Percentiles rank a stretch among this genome's conserved stretches.
phyloP scores from a whole-genome alignment of 331 rosid genomes.

The Pyrus hybrid region DNA sequence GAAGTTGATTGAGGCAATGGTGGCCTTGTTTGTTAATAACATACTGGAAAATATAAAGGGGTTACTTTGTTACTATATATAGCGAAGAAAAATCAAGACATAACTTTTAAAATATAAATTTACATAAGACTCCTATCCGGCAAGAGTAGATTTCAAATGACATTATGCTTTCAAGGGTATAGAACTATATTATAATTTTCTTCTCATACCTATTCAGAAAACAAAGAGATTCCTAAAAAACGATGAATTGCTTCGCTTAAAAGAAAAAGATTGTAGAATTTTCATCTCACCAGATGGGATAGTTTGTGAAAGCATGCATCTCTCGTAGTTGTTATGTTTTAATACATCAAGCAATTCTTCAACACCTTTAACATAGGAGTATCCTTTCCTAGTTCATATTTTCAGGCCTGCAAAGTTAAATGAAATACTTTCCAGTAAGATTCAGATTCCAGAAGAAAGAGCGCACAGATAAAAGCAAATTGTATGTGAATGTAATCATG shows the following conservation, averaged over 20 bases:
- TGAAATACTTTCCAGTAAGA: background rate
- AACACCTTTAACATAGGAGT: slow-evolving; percentile 60
- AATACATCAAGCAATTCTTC: slow-evolving; percentile 68
- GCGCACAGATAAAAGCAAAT: background rate
- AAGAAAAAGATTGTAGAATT: slow-evolving; percentile 13
- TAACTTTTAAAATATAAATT: too few species aligned
- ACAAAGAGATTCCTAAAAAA: background rate
- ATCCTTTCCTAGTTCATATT: slow-evolving; percentile 61
- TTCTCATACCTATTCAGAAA: slow-evolving; percentile 54
- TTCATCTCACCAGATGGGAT: slow-evolving; percentile 66
- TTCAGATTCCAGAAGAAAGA: background rate
- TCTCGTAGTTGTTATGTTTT: slow-evolving; percentile 65
- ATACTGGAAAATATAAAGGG: too few species aligned
- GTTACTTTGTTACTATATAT: too few species aligned
- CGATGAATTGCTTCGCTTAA: background rate
- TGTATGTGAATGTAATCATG: background rate
- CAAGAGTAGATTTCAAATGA: too few species aligned
- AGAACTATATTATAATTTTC: background rate
- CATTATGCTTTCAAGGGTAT: too few species aligned
- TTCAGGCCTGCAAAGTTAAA: slow-evolving; percentile 56
- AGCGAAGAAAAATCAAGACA: too few species aligned
- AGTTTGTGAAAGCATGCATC: slow-evolving; percentile 89
- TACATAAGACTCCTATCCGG: too few species aligned
- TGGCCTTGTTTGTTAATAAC: too few species aligned
- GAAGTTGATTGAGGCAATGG: too few species aligned